Conservation (phyloP, 805 yeast species). For the Candida manassasensis region DNA sequence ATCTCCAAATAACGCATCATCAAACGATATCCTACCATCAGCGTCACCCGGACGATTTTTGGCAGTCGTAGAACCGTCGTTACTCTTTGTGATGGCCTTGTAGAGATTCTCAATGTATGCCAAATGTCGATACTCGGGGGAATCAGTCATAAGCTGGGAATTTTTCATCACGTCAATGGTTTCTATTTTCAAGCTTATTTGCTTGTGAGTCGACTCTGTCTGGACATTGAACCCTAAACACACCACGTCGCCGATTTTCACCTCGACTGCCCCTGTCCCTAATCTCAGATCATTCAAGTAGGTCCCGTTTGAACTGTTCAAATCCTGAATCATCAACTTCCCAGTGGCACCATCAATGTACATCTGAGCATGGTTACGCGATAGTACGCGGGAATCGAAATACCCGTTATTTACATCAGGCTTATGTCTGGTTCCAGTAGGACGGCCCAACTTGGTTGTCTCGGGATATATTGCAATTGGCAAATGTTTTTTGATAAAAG, state of each 20-base stretch:
- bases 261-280: slow-evolving; percentile 54
- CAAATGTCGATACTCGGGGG: slow-evolving; percentile 30
- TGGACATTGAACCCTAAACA: slow-evolving; percentile 91
- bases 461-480: slow-evolving; percentile 80
- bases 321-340: slow-evolving; percentile 71
- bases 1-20: slow-evolving; percentile 61
- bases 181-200: slow-evolving; percentile 79
- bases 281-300: slow-evolving; percentile 76
- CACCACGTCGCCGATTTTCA: slow-evolving; percentile 79
- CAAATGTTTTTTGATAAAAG: slow-evolving; percentile 75
- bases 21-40: slow-evolving; percentile 38
- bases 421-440: slow-evolving; percentile 59
- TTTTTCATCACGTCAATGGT: slow-evolving; percentile 55
- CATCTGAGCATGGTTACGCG: slow-evolving; percentile 90
- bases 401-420: slow-evolving; percentile 78
- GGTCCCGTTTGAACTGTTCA: slow-evolving; percentile 92
- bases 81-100: slow-evolving; percentile 6
- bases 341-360: slow-evolving; percentile 65
- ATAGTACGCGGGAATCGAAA: slow-evolving; percentile 89
- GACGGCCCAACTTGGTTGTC: slow-evolving; percentile 83
- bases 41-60: too few species aligned
- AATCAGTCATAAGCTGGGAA: slow-evolving; percentile 12
- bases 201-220: slow-evolving; percentile 64
- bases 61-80: too few species aligned
- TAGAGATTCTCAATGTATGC: slow-evolving; percentile 32